Evolutionary conservation across 352 stramenopile species (phyloP).

Genomic region (Pythium sukuiense): DNA sequence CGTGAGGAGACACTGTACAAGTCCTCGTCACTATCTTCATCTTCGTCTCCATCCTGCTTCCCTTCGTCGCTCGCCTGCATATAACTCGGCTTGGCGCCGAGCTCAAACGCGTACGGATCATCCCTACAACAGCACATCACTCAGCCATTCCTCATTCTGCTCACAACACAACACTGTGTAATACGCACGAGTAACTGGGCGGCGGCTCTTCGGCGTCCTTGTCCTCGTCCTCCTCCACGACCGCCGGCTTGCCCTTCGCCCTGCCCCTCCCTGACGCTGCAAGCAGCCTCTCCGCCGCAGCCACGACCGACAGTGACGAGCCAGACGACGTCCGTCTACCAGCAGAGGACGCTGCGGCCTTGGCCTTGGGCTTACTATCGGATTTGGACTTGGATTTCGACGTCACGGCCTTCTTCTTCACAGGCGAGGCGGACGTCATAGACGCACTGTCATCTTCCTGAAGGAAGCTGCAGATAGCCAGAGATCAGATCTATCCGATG

Average conservation of each 20-base stretch:
- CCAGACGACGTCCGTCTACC: conserved; percentile 1
- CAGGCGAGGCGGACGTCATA: conserved; percentile 31
- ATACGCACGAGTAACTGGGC: conserved; percentile 51
- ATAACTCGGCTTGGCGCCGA: conserved; percentile 38
- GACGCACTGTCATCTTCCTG: conserved; percentile 58
- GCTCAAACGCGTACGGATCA: conserved; percentile 79
- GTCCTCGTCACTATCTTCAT: conserved; percentile 9
- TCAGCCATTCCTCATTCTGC: too few relatives aligned
- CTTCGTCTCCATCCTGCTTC: conserved; percentile 14
- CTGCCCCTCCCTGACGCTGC: conserved; percentile 44
- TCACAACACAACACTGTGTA: too few relatives aligned
- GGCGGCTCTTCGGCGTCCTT: conserved; percentile 56
- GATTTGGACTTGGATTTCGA: conserved; percentile 10
- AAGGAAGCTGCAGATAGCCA: conserved; percentile 42
- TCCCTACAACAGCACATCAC: conserved; percentile 38
- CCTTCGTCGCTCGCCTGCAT: conserved; percentile 28
- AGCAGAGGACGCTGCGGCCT: not conserved
- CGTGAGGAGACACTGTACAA: not conserved
- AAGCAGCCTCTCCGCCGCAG: conserved; percentile 49
- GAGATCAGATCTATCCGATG: not conserved
- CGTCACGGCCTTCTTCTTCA: conserved; percentile 21
- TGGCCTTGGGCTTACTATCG: conserved; percentile 17
- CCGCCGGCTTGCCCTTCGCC: conserved; percentile 15
- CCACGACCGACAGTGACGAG: conserved; percentile 39
- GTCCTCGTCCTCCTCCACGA: conserved; percentile 18